Evolutionary conservation across 352 stramenopile species (phyloP).

Genomic region (Elongisporangium undulatum): DNA sequence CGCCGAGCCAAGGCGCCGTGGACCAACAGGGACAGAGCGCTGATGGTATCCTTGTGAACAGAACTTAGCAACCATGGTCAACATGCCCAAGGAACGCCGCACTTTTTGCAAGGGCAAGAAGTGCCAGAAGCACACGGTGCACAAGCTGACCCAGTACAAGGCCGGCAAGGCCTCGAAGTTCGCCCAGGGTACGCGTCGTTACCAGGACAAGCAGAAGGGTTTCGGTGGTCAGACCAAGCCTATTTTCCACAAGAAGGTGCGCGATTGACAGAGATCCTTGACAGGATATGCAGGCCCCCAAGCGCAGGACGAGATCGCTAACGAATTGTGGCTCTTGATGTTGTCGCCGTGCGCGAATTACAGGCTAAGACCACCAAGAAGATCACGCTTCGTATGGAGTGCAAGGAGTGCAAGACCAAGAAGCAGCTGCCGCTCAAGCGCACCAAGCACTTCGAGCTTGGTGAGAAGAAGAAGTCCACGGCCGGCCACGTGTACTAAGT

Average conservation of each 20-base stretch:
- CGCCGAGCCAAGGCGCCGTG: background rate
- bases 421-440: slow-evolving; percentile 99
- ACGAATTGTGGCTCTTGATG: background rate
- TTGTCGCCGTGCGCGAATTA: slow-evolving; percentile 5
- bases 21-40: background rate
- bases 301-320: background rate
- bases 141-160: slow-evolving; percentile 99
- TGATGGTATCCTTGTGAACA: slow-evolving; percentile 8
- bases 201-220: slow-evolving; percentile 99
- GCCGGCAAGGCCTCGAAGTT: slow-evolving; percentile 99
- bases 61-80: slow-evolving; percentile 96
- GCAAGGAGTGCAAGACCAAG: slow-evolving; percentile 99
- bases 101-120: slow-evolving; percentile 99
- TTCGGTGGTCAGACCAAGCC: slow-evolving; percentile 99
- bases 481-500: slow-evolving; percentile 97
- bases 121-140: slow-evolving; percentile 98
- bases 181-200: slow-evolving; percentile 96
- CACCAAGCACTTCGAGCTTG: slow-evolving; percentile 99
- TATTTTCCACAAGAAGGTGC: slow-evolving; percentile 99
- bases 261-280: slow-evolving; percentile 1
- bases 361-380: slow-evolving; percentile 98
- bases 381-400: slow-evolving; percentile 98
- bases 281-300: background rate
- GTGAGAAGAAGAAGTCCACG: slow-evolving; percentile 97
- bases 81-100: slow-evolving; percentile 99